Conservation (phyloP, 75 land plant genomes). For the Sequoiadendron giganteum region DNA sequence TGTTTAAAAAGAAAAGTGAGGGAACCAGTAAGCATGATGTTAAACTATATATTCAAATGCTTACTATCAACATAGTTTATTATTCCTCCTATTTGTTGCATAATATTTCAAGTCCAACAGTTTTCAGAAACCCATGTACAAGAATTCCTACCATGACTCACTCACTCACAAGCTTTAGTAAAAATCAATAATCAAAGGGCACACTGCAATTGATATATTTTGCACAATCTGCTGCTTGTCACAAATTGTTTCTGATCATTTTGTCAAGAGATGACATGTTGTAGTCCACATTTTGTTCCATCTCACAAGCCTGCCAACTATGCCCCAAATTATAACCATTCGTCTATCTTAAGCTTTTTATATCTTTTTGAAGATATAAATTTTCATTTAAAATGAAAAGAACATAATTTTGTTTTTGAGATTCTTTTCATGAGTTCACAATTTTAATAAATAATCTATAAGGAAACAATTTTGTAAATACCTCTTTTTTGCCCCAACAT, state of each 20-base stretch:
- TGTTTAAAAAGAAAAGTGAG: no score
- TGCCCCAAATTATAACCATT: background rate
- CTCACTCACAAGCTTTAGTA: background rate
- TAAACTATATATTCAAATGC: no score
- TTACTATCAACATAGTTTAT: no score
- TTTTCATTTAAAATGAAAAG: background rate
- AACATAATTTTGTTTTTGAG: background rate
- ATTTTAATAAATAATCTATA: background rate
- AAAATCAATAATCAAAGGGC: background rate
- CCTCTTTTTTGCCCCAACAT: background rate
- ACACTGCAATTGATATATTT: background rate
- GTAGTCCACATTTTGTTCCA: background rate
- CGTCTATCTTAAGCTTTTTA: background rate
- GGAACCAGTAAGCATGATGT: no score
- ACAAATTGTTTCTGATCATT: background rate
- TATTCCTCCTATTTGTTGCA: no score
- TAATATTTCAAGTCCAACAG: no score
- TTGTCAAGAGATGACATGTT: background rate
- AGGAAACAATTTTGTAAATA: background rate
- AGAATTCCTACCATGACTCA: no score
- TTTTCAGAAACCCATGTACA: no score
- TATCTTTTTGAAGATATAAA: background rate
- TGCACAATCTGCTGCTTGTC: background rate
- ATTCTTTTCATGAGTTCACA: background rate
- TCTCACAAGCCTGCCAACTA: background rate